phyloP scores from a whole-genome alignment of 2,329 filamentous ascomycete species.

The Elsinoe necatrix region DNA sequence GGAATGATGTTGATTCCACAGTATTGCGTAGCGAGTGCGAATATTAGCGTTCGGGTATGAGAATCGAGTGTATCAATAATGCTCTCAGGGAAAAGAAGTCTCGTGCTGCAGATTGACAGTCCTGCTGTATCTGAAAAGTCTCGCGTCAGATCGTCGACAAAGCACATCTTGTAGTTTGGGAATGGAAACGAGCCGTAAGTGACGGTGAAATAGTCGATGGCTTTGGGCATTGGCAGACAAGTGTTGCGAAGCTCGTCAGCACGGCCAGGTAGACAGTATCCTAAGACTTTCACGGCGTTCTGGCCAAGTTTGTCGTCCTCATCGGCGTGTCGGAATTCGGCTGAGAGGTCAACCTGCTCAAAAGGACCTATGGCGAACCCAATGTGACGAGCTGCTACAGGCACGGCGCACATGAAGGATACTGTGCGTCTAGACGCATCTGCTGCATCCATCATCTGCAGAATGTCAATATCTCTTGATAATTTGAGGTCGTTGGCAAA shows the following conservation, averaged over 20 bases:
- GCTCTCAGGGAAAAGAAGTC: slow-evolving; percentile 73
- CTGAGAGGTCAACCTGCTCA: slow-evolving; percentile 77
- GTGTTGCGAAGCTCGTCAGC: slow-evolving; percentile 78
- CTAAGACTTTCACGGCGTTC: slow-evolving; percentile 80
- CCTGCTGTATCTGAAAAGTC: slow-evolving; percentile 73
- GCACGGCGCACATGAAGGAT: slow-evolving; percentile 67
- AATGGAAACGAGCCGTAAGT: slow-evolving; percentile 88
- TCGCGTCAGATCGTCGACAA: slow-evolving; percentile 77
- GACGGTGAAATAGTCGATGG: slow-evolving; percentile 84
- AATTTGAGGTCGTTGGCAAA: neutral
- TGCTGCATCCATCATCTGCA: slow-evolving; percentile 55
- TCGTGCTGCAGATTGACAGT: slow-evolving; percentile 77
- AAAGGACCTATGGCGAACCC: slow-evolving; percentile 93
- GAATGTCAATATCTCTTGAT: neutral
- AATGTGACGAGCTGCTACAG: slow-evolving; percentile 77
- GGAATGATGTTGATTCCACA: slow-evolving; percentile 88
- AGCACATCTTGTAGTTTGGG: slow-evolving; percentile 83
- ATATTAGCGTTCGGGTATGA: slow-evolving; percentile 69
- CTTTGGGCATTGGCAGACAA: slow-evolving; percentile 70
- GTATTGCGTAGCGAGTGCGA: slow-evolving; percentile 85
- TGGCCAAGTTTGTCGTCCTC: slow-evolving; percentile 85
- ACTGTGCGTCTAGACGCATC: slow-evolving; percentile 81
- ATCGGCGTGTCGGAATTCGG: slow-evolving; percentile 76
- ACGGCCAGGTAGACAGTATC: slow-evolving; percentile 80
- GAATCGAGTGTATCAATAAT: slow-evolving; percentile 80